Base-by-base conservation (phyloP, 345 rosid species). In the Firmiana major region DNA sequence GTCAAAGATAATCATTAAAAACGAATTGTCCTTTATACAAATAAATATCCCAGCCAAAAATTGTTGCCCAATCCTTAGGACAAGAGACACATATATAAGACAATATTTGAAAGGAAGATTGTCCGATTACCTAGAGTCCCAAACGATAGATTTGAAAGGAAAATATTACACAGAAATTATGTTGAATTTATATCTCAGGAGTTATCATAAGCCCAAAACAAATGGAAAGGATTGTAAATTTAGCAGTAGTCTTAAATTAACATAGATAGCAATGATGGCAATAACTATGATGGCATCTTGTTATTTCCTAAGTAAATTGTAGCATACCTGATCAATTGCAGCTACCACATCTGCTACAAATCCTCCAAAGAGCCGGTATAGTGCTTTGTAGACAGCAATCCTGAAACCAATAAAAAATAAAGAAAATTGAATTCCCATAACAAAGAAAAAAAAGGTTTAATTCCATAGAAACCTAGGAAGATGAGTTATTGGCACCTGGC, bases 291-390 rank as follows among this genome's bases (percentile, higher is more conserved):
- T 7, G 6, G 54, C 15, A 73, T 71, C 54, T 6, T 43, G 45
- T 38, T 60, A 55, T 62, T n/a, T 73, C 48, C 57, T 57, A 58
- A 24, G 16, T 9, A 24, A 34, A 53, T 48, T 31, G 59, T 75
- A 63, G 60, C 75, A 43, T 45, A 93, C 99, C 95, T 91, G 97
- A 86, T 96, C 98, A 85, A 96, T 96, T 75, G 99, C 99, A 81
- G 99, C 99, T 21, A 96, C 99, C 71, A 96, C 99, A 88, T 96
- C 99, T 28, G 98, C 90, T 70, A 96, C 89, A 77, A 90, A 96
- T 59, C 99, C 99, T 83, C 98, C 99, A 82, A 92, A 92, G 78
- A 91, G 94, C 87, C 99, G 80, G 85, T 96, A 96, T 13, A 96
- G 93, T 77, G 98, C 97, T 82, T 96, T 96, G 81, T 96, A 96